A percentile compares a stretch with the other conserved stretches of the same genome.
phyloP scores from a whole-genome alignment of 2,329 filamentous ascomycete genomes.

The Penicillium sp. region DNA sequence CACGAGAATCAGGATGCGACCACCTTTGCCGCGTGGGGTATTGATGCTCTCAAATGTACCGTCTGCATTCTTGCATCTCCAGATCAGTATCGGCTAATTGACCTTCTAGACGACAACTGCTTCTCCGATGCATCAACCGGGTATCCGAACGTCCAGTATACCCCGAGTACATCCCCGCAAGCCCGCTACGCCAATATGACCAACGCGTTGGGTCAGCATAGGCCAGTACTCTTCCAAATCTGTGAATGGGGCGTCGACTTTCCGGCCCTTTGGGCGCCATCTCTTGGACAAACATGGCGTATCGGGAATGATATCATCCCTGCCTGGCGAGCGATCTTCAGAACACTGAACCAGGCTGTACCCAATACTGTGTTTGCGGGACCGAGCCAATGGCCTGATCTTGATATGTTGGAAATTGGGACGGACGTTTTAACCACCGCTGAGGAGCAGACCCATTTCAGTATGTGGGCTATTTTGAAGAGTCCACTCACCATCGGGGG shows the following conservation, averaged over 20 bases:
- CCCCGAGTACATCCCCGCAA: slow-evolving; percentile 40
- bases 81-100: neutral
- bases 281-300: slow-evolving; percentile 50
- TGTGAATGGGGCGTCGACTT: slow-evolving; percentile 57
- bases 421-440: slow-evolving; percentile 46
- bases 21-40: slow-evolving; percentile 34
- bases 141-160: slow-evolving; percentile 45
- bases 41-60: slow-evolving; percentile 53
- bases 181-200: slow-evolving; percentile 51
- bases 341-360: slow-evolving; percentile 53
- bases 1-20: slow-evolving; percentile 46
- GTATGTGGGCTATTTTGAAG: slow-evolving; percentile 54
- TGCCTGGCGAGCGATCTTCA: slow-evolving; percentile 52
- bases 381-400: slow-evolving; percentile 51
- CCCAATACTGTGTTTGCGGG: slow-evolving; percentile 48
- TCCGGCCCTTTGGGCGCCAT: slow-evolving; percentile 49
- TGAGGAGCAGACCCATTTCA: slow-evolving; percentile 55
- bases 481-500: slow-evolving; percentile 52
- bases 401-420: slow-evolving; percentile 56
- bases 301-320: slow-evolving; percentile 57
- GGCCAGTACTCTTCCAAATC: slow-evolving; percentile 50
- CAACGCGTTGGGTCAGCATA: slow-evolving; percentile 39
- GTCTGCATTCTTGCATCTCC: neutral
- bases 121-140: slow-evolving; percentile 42
- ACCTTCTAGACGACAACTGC: slow-evolving; percentile 48